phyloP scores from a whole-genome alignment of 2,329 filamentous ascomycete species.

The Pyrenophora teres region DNA sequence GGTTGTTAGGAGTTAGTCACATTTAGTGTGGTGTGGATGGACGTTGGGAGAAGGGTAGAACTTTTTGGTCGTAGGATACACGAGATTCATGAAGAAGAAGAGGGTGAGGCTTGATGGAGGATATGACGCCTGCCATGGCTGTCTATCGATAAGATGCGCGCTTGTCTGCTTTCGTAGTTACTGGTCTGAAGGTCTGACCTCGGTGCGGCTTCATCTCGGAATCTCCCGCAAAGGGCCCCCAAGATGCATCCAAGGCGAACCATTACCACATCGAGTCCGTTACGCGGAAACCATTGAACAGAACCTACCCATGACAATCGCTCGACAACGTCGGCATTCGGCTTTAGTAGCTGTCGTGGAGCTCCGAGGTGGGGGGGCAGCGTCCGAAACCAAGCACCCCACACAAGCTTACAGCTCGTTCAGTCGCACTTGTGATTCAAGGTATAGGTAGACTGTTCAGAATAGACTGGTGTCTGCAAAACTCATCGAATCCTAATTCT shows the following conservation, averaged over 20 bases:
- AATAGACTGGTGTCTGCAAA: neutral
- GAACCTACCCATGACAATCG: neutral
- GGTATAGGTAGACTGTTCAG: neutral
- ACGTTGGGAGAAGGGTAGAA: no score
- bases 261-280: neutral
- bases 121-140: neutral
- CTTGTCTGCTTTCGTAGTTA: neutral
- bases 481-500: neutral
- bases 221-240: neutral
- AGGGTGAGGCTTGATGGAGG: neutral
- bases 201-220: neutral
- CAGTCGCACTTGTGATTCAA: neutral
- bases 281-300: neutral
- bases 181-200: neutral
- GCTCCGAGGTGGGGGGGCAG: conserved; percentile 19
- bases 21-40: neutral
- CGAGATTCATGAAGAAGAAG: neutral
- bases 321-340: conserved; percentile 2
- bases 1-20: no score
- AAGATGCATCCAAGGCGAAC: neutral
- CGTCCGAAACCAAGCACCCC: conserved; percentile 8
- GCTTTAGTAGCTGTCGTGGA: neutral
- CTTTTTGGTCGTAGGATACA: neutral
- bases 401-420: neutral
- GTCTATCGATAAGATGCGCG: conserved; percentile 3